Evolutionary conservation across 1,284 basidiomycete genomes (phyloP).

Genomic region (Cronartium ribicola): DNA sequence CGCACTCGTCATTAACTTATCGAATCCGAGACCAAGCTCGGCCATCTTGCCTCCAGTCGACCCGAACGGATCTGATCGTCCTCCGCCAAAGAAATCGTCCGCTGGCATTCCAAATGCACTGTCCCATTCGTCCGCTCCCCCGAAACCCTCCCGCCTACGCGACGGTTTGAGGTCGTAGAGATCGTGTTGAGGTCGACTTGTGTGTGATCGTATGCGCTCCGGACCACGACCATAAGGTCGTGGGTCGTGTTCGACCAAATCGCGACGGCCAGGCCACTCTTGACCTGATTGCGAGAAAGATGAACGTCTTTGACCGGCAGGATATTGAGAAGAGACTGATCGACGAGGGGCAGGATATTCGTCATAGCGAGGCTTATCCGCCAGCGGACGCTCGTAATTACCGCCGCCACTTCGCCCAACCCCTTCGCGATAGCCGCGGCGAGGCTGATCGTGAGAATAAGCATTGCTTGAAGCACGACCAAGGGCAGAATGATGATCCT

Average conservation of each 20-base stretch:
- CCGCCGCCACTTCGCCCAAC: neutral
- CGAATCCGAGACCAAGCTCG: constrained; percentile 20
- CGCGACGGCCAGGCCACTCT: neutral
- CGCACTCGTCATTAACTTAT: constrained; percentile 25
- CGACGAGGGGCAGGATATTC: neutral
- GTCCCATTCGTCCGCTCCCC: constrained; percentile 19
- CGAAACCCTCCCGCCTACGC: neutral
- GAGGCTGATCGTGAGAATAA: neutral
- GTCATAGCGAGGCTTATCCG: neutral
- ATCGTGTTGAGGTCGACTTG: neutral
- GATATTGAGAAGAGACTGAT: constrained; percentile 1
- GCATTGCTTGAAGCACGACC: neutral
- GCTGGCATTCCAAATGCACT: constrained; percentile 16
- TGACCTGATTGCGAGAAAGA: constrained; percentile 21
- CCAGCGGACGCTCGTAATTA: neutral
- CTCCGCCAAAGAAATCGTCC: constrained; percentile 23
- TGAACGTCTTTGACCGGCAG: constrained; percentile 7
- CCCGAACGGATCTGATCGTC: constrained; percentile 13
- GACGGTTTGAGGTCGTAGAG: constrained; percentile 12
- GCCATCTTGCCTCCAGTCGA: constrained; percentile 11
- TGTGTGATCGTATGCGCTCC: neutral
- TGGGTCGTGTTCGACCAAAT: neutral
- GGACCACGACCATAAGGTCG: neutral
- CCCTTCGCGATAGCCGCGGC: neutral
- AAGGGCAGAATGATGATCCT: neutral